Base-by-base conservation (phyloP, 768 basidiomycete genomes). In the Astraeus odoratus region DNA sequence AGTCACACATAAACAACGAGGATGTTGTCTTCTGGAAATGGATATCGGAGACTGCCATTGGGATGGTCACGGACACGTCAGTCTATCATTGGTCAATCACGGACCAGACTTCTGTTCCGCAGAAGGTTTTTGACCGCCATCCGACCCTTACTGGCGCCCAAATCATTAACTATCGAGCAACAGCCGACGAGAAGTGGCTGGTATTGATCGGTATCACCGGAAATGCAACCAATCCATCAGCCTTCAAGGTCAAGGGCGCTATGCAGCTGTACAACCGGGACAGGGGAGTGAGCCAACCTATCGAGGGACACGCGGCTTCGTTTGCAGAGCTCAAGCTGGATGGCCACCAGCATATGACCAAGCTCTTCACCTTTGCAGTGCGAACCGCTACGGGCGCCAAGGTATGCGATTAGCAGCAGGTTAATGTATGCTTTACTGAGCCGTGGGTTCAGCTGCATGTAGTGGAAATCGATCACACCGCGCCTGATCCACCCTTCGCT, bases 21-120 rank as follows among this genome's bases (percentile, higher is more conserved):
- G 95, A 99, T 60, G 76, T 96, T 42, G 83, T 91, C 20, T 99
- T 96, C 69, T 99, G 96, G 96, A 97, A 96, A 64, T 99, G 96
- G 96, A 81, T 97, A 30, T 86, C 83, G 38, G 85, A 91, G 50
- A 79, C 81, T 15, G 86, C 86, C 23, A 83, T 99, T 50, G 96
- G 96, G 57, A 78, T 98, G 70, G 96, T 97, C 57, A 97, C 95
- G 23, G 94, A 97, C 48, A 75, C 86, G 1, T 77, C 92, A 4
- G 95, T 98, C 24, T 89, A 77, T 64, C 94, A 98, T 66, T 96
- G 94, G 93, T 74, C 83, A 47, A 81, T 85, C 53, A 56, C 68
- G 31, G 86, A 91, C 66, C 67, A 75, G 51, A 85, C 82, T 3
- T 84, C 88, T 1, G 67, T 85, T 3, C 88, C 86, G 3, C 84